Evolutionary conservation across 208 protist species (phyloP).

Genomic region (Leptomonas pyrrhocoris): DNA sequence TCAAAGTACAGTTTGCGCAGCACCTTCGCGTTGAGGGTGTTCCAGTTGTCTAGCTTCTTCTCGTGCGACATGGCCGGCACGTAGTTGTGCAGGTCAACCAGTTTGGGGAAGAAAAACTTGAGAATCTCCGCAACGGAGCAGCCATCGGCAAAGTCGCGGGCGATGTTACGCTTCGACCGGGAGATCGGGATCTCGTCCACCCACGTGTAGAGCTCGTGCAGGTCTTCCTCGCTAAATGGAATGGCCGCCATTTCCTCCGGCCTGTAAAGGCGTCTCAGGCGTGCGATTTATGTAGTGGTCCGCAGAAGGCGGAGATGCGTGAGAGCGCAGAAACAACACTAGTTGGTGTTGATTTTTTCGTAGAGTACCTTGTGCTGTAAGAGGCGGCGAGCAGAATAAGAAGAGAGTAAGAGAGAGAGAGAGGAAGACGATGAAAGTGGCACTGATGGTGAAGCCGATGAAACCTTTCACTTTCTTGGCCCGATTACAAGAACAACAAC

Average conservation of each 20-base stretch:
- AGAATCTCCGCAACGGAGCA: slow-evolving; percentile 97
- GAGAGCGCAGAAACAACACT: no score
- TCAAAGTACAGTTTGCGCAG: slow-evolving; percentile 94
- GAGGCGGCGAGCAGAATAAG: no score
- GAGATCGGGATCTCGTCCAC: slow-evolving; percentile 97
- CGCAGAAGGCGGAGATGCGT: no score
- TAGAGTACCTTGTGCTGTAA: no score
- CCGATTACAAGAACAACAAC: no score
- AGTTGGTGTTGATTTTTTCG: no score
- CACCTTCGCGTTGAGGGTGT: slow-evolving; percentile 95
- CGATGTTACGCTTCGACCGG: slow-evolving; percentile 96
- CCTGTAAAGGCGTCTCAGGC: no score
- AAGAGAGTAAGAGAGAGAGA: no score
- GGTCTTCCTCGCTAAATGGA: slow-evolving; percentile 92
- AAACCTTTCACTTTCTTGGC: no score
- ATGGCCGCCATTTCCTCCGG: slow-evolving; percentile 47
- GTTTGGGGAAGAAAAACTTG: slow-evolving; percentile 95
- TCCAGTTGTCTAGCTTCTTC: slow-evolving; percentile 98
- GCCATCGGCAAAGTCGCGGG: slow-evolving; percentile 97
- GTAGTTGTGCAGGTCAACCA: slow-evolving; percentile 99
- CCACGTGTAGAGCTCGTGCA: slow-evolving; percentile 97
- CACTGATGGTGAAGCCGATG: no score
- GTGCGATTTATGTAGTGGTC: no score
- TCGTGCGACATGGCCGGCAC: slow-evolving; percentile 78
- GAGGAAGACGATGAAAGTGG: no score